phyloP scores from a whole-genome alignment of 257 asterid species.

The Cruciata laevipes region DNA sequence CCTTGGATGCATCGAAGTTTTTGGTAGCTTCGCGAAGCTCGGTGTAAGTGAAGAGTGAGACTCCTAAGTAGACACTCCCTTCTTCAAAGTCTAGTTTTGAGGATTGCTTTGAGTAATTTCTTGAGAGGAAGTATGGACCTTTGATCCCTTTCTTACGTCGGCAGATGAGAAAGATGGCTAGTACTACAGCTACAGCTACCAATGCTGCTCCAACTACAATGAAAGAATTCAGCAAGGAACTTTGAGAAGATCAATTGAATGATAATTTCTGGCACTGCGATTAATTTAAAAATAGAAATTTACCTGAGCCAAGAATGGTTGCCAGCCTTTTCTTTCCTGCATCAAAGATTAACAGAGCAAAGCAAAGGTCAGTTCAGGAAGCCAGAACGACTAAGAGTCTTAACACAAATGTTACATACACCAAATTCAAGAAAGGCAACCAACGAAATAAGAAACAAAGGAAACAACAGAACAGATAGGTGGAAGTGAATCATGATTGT shows the following conservation, averaged over 20 bases:
- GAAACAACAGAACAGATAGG: background rate
- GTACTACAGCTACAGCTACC: conserved; percentile 19
- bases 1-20: conserved; percentile 47
- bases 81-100: conserved; percentile 34
- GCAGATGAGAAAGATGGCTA: conserved; percentile 15
- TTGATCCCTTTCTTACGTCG: conserved; percentile 28
- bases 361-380: conserved; percentile 6
- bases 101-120: conserved; percentile 37
- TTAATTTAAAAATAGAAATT: background rate
- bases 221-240: conserved; percentile 10
- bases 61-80: conserved; percentile 37
- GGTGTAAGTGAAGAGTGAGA: conserved; percentile 53
- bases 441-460: background rate
- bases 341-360: background rate
- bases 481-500: background rate
- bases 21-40: conserved; percentile 58
- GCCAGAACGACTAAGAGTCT: background rate
- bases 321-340: background rate
- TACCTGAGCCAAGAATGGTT: conserved; percentile 16
- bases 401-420: background rate
- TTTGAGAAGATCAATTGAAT: conserved; percentile 4
- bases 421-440: background rate
- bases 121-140: conserved; percentile 21
- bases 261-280: background rate
- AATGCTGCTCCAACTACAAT: conserved; percentile 31